phyloP scores from a whole-genome alignment of 2,329 filamentous ascomycete species.

The Seiridium unicorne region DNA sequence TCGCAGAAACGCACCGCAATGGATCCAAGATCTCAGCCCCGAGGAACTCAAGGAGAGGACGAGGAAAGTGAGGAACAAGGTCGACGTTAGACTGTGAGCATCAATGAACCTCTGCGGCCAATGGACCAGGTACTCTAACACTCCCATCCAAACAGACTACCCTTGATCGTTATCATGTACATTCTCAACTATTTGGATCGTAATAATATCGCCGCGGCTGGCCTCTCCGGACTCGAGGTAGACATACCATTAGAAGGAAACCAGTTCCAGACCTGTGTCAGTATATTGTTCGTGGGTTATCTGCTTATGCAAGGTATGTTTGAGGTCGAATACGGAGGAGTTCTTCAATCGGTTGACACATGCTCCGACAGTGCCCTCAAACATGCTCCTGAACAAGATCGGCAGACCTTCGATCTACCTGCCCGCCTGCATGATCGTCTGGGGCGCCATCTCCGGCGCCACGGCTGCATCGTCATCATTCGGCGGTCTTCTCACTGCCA shows the following conservation, averaged over 20 bases:
- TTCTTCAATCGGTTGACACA: background rate
- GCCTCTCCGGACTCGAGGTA: slow-evolving; percentile 34
- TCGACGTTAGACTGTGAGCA: slow-evolving; percentile 2
- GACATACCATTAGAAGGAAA: slow-evolving; percentile 32
- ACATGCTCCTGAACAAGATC: slow-evolving; percentile 38
- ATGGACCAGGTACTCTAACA: background rate
- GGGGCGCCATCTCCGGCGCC: slow-evolving; percentile 39
- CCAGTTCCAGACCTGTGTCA: slow-evolving; percentile 32
- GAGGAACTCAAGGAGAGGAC: background rate
- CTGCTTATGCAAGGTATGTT: slow-evolving; percentile 23
- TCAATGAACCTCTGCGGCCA: background rate
- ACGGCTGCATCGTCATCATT: slow-evolving; percentile 36
- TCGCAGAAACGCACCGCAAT: background rate
- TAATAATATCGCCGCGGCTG: slow-evolving; percentile 44
- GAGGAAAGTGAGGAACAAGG: background rate
- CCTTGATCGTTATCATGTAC: slow-evolving; percentile 5
- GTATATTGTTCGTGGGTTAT: slow-evolving; percentile 28
- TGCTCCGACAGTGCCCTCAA: slow-evolving; percentile 32
- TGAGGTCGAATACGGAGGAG: background rate
- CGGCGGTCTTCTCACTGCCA: slow-evolving; percentile 32
- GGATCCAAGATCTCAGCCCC: background rate
- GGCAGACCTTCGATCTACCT: slow-evolving; percentile 39
- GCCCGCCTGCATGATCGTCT: slow-evolving; percentile 36
- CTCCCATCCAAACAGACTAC: background rate
- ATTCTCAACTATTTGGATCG: slow-evolving; percentile 23